A percentile compares a stretch with the other conserved stretches of the same genome.
Evolutionary conservation across 805 yeast species (phyloP).

Genomic region (Candida lessepsii): DNA sequence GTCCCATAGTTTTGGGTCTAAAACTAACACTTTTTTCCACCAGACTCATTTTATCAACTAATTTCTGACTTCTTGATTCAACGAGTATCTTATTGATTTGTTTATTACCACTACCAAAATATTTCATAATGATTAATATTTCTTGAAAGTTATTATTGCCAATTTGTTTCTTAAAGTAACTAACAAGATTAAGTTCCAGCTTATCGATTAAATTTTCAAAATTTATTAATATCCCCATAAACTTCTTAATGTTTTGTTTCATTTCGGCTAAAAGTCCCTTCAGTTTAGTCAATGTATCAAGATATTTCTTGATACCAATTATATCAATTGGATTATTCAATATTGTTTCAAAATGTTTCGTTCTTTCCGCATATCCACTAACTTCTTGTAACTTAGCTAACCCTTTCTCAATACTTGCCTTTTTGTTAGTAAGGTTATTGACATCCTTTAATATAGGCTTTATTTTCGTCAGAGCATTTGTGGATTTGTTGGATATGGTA

Average conservation of each 20-base stretch:
- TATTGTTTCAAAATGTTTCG: slow-evolving; percentile 40
- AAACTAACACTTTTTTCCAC: slow-evolving; percentile 17
- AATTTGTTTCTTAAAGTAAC: slow-evolving; percentile 44
- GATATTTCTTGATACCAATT: slow-evolving; percentile 39
- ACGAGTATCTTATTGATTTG: slow-evolving; percentile 18
- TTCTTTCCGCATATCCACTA: slow-evolving; percentile 47
- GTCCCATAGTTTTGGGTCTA: slow-evolving; percentile 26
- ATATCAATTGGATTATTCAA: slow-evolving; percentile 34
- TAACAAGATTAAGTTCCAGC: slow-evolving; percentile 55
- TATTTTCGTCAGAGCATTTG: slow-evolving; percentile 59
- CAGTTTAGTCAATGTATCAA: slow-evolving; percentile 35
- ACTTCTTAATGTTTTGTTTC: slow-evolving; percentile 45
- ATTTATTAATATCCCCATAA: slow-evolving; percentile 65
- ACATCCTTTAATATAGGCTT: slow-evolving; percentile 71
- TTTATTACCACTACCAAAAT: slow-evolving; percentile 32
- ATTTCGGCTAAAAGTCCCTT: slow-evolving; percentile 47
- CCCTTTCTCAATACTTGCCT: slow-evolving; percentile 56
- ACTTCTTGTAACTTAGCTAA: slow-evolving; percentile 51
- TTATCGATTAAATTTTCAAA: slow-evolving; percentile 54
- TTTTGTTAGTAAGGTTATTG: slow-evolving; percentile 52
- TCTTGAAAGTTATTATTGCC: slow-evolving; percentile 38
- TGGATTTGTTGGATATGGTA: slow-evolving; percentile 51
- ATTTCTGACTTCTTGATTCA: slow-evolving; percentile 25
- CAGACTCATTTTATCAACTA: slow-evolving; percentile 44
- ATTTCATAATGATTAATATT: slow-evolving; percentile 42